Base-by-base conservation (phyloP, 805 yeast species). In the Candida palmyrensis region DNA sequence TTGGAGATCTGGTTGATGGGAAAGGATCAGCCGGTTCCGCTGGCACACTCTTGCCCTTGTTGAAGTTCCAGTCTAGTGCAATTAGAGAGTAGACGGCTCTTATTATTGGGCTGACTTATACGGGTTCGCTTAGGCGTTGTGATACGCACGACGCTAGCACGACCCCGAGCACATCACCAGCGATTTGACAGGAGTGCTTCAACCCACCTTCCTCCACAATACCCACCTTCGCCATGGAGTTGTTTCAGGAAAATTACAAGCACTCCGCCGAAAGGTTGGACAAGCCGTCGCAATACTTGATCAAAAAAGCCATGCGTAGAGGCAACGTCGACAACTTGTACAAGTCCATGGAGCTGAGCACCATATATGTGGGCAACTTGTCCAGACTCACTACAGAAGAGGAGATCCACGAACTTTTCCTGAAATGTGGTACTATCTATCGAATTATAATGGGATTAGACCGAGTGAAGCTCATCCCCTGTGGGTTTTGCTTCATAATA, bases 401-500 rank as follows among this genome's bases (percentile, higher is more conserved):
- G 54, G 97, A 90, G 57, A 76, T 90, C 11, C 82, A 79, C 53
- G 97, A 89, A 56, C 60, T 92, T 32, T 87, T 92, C 51, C 73
- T 82, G 40, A 82, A 82, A 55, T 79, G 85, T 49, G 97, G 97
- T 1, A 66, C 75, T 11, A 79, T 90, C 25, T 76, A 76, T 43
- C 71, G 82, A 49, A 84, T 89, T 26, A 79, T 90, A 32, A 92
- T 92, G 97, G 98, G 98, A 0, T 71, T 92, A 23, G 97, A 92
- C 55, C 72, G 96, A 43, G 80, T 81, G 53, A 82, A 84, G 44
- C 77, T 81, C 48, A 89, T 96, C 1, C 98, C 98, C 2, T 89
- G 97, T 53, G 97, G 98, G 12, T 90, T 92, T 57, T 89, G 97
- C 53, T 92, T 92, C 53, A 88, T 92, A 25, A 82, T 87, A 29